phyloP scores from a whole-genome alignment of 495 filamentous ascomycete species.

The Penicillium turbatum region DNA sequence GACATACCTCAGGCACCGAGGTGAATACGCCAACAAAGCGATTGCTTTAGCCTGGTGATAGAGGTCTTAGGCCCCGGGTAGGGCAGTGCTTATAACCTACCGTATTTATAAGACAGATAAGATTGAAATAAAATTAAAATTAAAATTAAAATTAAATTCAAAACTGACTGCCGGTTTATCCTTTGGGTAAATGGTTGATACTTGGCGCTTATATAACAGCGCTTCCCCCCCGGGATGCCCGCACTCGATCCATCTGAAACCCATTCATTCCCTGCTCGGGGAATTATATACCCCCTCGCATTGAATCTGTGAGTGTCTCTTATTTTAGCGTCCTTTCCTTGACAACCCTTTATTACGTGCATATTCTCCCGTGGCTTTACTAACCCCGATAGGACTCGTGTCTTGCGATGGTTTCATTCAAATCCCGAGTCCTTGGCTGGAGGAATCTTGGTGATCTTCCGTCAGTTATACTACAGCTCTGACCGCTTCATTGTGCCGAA shows the following conservation, averaged over 20 bases:
- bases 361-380: background rate
- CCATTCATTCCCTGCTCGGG: constrained; percentile 1
- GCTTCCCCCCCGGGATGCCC: background rate
- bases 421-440: constrained; percentile 19
- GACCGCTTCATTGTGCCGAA: constrained; percentile 15
- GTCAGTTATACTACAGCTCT: constrained; percentile 29
- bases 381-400: background rate
- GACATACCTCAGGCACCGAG: too few species aligned
- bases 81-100: too few species aligned
- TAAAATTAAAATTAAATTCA: background rate
- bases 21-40: background rate
- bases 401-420: constrained; percentile 25
- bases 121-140: background rate
- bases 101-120: too few species aligned
- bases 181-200: constrained; percentile 1
- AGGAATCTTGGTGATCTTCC: constrained; percentile 24
- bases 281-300: constrained; percentile 3
- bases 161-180: background rate
- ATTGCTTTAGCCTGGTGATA: background rate
- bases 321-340: background rate
- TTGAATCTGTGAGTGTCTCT: background rate
- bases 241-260: background rate
- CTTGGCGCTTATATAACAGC: constrained; percentile 9
- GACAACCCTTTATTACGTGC: background rate
- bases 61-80: too few species aligned